phyloP scores from a whole-genome alignment of 345 rosid species.

The Heritiera littoralis region DNA sequence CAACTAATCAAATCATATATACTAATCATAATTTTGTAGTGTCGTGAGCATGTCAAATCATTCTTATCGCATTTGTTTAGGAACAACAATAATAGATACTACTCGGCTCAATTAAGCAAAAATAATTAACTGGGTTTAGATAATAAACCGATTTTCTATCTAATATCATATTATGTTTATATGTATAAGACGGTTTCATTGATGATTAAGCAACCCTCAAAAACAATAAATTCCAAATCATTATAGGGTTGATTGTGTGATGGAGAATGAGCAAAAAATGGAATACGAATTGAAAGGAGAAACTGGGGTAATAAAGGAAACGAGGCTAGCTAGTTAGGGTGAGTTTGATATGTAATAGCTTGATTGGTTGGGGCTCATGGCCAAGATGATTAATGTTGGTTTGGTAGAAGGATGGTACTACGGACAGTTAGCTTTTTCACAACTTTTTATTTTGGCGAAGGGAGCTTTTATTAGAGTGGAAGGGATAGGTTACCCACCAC shows the following conservation, averaged over 20 bases:
- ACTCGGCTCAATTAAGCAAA: too few relatives aligned
- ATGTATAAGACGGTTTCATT: too few relatives aligned
- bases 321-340: background rate
- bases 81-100: too few relatives aligned
- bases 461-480: slow-evolving; percentile 11
- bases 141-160: too few relatives aligned
- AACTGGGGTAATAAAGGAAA: background rate
- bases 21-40: too few relatives aligned
- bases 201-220: too few relatives aligned
- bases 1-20: background rate
- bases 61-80: background rate
- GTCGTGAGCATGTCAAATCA: background rate
- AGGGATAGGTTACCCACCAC: slow-evolving; percentile 53
- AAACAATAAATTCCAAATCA: too few relatives aligned
- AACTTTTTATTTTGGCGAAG: slow-evolving; percentile 13
- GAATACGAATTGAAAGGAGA: background rate
- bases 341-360: too few relatives aligned
- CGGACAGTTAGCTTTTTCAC: slow-evolving; percentile 35
- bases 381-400: slow-evolving; percentile 33
- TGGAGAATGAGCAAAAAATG: background rate
- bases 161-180: too few relatives aligned
- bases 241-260: too few relatives aligned
- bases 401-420: slow-evolving; percentile 38
- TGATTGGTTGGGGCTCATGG: slow-evolving; percentile 33
- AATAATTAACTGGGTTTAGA: too few relatives aligned